phyloP scores from a whole-genome alignment of 495 filamentous ascomycete species.

The Antarctomyces pellizariae region DNA sequence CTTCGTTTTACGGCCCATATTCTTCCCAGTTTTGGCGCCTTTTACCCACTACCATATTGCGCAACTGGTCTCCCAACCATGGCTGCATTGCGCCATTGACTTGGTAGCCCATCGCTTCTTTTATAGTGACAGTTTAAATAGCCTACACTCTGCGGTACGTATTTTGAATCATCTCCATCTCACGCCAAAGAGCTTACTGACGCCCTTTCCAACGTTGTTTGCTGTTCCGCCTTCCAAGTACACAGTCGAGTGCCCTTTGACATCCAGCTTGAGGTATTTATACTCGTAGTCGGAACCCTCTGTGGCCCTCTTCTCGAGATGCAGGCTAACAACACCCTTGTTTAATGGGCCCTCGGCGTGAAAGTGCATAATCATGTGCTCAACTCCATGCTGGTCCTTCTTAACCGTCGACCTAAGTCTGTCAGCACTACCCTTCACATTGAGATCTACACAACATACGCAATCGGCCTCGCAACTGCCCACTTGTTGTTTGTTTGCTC shows the following conservation, averaged over 20 bases:
- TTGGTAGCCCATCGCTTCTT: too few relatives aligned
- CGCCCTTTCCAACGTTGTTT: conserved; percentile 15
- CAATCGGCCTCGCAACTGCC: conserved; percentile 64
- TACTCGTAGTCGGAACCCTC: conserved; percentile 50
- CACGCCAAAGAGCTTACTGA: conserved; percentile 39
- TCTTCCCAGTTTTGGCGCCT: too few relatives aligned
- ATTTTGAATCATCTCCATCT: conserved; percentile 29
- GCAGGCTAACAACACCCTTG: conserved; percentile 47
- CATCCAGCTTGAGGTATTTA: conserved; percentile 57
- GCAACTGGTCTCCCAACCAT: too few relatives aligned
- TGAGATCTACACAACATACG: conserved; percentile 25
- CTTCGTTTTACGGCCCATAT: too few relatives aligned
- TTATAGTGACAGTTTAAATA: too few relatives aligned
- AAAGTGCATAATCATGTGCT: conserved; percentile 76
- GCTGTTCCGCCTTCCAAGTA: conserved; percentile 36
- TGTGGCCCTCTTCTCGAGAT: conserved; percentile 40
- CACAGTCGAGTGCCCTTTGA: conserved; percentile 31
- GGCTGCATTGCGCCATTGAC: too few relatives aligned
- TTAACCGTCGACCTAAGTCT: conserved; percentile 31
- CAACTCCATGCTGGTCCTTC: conserved; percentile 49
- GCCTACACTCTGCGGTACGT: too few relatives aligned
- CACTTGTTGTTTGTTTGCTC: conserved; percentile 66
- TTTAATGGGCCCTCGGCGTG: conserved; percentile 67
- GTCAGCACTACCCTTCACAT: too few relatives aligned
- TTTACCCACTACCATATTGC: too few relatives aligned